phyloP scores from a whole-genome alignment of 129 eudicot genomes.

The Logfia minima region DNA sequence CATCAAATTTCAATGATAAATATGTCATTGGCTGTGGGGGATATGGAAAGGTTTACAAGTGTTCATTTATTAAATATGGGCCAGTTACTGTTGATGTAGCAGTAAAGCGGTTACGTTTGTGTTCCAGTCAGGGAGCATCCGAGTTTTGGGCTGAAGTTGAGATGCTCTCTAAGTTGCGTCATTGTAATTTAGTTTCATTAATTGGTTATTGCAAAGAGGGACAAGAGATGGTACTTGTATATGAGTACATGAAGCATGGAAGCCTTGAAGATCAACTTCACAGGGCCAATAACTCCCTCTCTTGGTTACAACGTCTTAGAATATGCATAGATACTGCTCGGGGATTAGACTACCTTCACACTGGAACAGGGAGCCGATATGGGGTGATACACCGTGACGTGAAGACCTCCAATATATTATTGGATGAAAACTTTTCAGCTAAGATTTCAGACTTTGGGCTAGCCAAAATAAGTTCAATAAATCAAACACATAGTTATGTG shows the following conservation, averaged over 20 bases:
- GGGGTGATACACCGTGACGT: constrained; percentile 1
- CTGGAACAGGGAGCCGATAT: background rate
- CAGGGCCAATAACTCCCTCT: background rate
- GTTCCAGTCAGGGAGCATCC: background rate
- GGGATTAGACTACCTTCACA: background rate
- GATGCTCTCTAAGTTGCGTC: background rate
- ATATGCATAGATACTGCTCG: constrained; percentile 1
- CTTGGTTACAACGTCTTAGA: constrained; percentile 2
- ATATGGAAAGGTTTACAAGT: background rate
- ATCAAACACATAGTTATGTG: background rate
- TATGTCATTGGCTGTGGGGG: background rate
- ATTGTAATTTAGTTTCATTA: background rate
- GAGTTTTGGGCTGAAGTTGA: background rate
- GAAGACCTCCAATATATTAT: background rate
- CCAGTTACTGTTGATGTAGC: background rate
- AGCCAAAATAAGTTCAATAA: background rate
- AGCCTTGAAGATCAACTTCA: constrained; percentile 5
- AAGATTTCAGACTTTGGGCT: constrained; percentile 2
- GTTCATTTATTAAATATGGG: background rate
- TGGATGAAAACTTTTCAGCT: constrained; percentile 1
- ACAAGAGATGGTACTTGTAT: background rate
- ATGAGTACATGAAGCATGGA: background rate
- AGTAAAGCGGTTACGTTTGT: background rate
- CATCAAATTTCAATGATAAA: background rate
- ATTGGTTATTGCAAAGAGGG: background rate